Evolutionary conservation across 495 filamentous ascomycete species (phyloP).

Genomic region (Penicillium goetzii): DNA sequence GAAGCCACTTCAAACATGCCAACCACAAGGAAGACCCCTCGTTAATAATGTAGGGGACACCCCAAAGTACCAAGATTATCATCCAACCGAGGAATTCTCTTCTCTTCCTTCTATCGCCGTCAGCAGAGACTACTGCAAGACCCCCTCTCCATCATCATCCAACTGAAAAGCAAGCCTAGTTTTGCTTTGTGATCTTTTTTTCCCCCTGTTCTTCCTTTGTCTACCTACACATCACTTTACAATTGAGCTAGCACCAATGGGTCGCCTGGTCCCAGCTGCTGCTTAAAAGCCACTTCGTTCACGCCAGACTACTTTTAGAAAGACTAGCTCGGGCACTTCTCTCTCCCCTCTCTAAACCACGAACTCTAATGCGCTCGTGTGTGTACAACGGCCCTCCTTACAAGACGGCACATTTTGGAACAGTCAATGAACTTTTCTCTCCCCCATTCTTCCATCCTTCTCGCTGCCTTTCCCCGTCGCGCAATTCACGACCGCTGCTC

Average conservation of each 20-base stretch:
- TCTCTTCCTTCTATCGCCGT: neutral
- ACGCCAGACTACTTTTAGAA: conserved; percentile 6
- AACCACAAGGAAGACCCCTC: neutral
- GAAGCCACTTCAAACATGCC: neutral
- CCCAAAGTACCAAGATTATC: neutral
- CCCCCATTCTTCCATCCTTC: neutral
- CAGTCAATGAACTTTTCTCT: conserved; percentile 4
- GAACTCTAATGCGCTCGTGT: conserved; percentile 13
- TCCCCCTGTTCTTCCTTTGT: neutral
- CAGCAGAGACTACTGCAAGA: neutral
- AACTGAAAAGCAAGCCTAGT: neutral
- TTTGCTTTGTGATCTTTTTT: neutral
- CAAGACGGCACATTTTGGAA: conserved; percentile 16
- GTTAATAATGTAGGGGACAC: neutral
- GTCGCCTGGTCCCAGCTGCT: neutral
- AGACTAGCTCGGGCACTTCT: neutral
- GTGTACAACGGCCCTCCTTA: conserved; percentile 7
- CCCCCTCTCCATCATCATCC: neutral
- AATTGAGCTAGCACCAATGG: neutral
- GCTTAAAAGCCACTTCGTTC: conserved; percentile 3
- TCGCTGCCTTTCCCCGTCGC: neutral
- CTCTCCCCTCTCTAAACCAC: neutral
- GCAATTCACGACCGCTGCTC: neutral
- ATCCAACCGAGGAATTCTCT: neutral
- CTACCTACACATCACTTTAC: neutral